Conservation (phyloP, 148 eudicot genomes). For the Gaultheria prostrata region DNA sequence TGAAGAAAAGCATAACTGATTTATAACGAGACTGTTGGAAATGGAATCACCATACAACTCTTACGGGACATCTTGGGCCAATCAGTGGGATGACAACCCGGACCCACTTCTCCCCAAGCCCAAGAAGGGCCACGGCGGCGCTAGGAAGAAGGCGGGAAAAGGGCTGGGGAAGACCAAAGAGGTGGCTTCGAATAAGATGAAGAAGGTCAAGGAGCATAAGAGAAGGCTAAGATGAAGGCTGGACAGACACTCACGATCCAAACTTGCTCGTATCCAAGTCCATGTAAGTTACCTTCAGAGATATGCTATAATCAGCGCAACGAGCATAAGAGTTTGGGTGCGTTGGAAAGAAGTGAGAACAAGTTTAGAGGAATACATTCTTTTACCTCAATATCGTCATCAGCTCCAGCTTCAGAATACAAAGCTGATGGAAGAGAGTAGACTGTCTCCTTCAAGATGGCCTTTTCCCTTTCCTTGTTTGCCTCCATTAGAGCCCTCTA, state of each 20-base stretch:
- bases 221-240: not conserved
- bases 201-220: slow-evolving; percentile 74
- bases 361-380: not conserved
- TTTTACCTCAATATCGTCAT: slow-evolving; percentile 15
- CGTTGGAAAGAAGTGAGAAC: not conserved
- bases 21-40: not conserved
- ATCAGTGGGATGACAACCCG: slow-evolving; percentile 62
- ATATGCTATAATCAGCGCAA: not conserved
- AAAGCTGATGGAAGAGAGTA: slow-evolving; percentile 19
- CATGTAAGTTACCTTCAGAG: not conserved
- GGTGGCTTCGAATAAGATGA: slow-evolving; percentile 61
- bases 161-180: slow-evolving; percentile 70
- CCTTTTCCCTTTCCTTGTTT: slow-evolving; percentile 35
- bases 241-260: not conserved
- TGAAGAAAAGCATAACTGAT: not conserved
- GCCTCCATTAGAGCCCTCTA: slow-evolving; percentile 33
- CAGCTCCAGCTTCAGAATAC: slow-evolving; percentile 16
- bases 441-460: slow-evolving; percentile 30
- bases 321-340: not conserved
- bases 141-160: slow-evolving; percentile 59
- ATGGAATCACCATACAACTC: not conserved
- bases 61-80: slow-evolving; percentile 56
- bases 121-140: slow-evolving; percentile 24
- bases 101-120: slow-evolving; percentile 12
- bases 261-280: not conserved